Evolutionary conservation across 78 protist genomes (phyloP).

Genomic region (Dictyostelium capitatum): DNA sequence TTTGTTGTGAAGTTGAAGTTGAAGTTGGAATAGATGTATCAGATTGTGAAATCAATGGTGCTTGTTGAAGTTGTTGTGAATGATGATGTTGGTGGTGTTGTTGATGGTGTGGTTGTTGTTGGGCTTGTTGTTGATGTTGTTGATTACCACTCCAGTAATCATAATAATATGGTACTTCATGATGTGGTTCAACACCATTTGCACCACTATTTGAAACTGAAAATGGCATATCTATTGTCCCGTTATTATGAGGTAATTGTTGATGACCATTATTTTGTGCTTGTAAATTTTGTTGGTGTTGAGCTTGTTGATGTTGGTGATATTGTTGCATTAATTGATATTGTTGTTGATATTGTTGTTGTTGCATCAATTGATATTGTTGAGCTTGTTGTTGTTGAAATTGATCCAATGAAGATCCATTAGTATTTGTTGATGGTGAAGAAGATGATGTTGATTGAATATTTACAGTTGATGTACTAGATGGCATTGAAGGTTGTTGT

Average conservation of each 20-base stretch:
- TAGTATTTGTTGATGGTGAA: slow-evolving; percentile 4
- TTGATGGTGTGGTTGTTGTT: slow-evolving; percentile 23
- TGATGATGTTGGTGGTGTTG: background rate
- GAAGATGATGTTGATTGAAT: background rate
- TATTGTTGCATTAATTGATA: slow-evolving; percentile 14
- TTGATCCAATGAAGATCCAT: background rate
- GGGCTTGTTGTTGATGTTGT: background rate
- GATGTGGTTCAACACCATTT: slow-evolving; percentile 9
- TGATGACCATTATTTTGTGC: slow-evolving; percentile 18
- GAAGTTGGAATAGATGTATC: slow-evolving; percentile 3
- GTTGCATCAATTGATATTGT: slow-evolving; percentile 2
- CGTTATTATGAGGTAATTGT: slow-evolving; percentile 2
- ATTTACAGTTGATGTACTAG: slow-evolving; percentile 3
- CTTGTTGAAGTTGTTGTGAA: background rate
- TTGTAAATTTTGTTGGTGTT: slow-evolving; percentile 6
- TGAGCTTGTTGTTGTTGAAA: slow-evolving; percentile 12
- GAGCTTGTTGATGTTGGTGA: slow-evolving; percentile 2
- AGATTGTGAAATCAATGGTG: slow-evolving; percentile 30
- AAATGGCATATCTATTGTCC: background rate
- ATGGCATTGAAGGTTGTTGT: slow-evolving; percentile 10
- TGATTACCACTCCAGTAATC: slow-evolving; percentile 20
- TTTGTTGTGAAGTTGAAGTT: background rate
- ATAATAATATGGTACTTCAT: slow-evolving; percentile 69
- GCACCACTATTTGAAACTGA: background rate
- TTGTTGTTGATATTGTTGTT: background rate